Percentiles rank a stretch among this genome's conserved stretches.
Conservation (phyloP, 2,329 filamentous ascomycete genomes). For the Bimuria novae-zelandiae region DNA sequence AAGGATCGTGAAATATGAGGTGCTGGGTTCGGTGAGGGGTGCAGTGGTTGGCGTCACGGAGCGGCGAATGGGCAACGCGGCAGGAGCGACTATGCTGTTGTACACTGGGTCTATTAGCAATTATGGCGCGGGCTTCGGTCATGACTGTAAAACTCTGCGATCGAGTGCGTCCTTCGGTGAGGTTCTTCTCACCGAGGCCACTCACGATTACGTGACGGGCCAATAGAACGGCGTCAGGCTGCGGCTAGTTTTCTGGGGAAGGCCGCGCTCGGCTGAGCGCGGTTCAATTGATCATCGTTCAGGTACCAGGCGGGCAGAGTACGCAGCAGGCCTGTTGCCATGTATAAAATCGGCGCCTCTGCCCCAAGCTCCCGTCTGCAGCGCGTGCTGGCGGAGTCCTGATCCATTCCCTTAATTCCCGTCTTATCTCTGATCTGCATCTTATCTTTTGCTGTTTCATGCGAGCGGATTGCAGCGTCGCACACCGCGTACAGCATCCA, state of each 20-base stretch:
- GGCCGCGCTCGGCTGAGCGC: conserved; percentile 10
- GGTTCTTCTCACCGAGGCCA: conserved; percentile 9
- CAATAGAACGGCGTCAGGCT: conserved; percentile 11
- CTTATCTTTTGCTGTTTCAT: conserved; percentile 15
- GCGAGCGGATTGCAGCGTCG: conserved; percentile 7
- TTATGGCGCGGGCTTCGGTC: conserved; percentile 10
- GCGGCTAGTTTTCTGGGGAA: conserved; percentile 25
- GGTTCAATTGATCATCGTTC: conserved; percentile 12
- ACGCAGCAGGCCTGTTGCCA: neutral
- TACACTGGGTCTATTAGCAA: conserved; percentile 14
- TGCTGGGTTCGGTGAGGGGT: neutral
- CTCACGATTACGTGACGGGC: conserved; percentile 33
- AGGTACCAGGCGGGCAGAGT: conserved; percentile 10
- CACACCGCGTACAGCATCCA: neutral
- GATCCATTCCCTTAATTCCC: neutral
- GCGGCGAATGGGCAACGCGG: conserved; percentile 1
- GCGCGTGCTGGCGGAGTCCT: neutral
- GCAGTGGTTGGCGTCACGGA: neutral
- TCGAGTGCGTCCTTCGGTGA: conserved; percentile 19
- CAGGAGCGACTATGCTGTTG: conserved; percentile 7
- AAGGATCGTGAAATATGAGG: conserved; percentile 36
- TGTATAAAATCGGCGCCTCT: neutral
- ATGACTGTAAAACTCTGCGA: conserved; percentile 28
- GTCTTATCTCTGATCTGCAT: conserved; percentile 20
- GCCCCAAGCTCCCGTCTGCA: neutral